These are phyloP conservation scores for Sicyos baderoa DNA, from an alignment of 306 rosid genomes.

Conservation along the genomic window DNA sequence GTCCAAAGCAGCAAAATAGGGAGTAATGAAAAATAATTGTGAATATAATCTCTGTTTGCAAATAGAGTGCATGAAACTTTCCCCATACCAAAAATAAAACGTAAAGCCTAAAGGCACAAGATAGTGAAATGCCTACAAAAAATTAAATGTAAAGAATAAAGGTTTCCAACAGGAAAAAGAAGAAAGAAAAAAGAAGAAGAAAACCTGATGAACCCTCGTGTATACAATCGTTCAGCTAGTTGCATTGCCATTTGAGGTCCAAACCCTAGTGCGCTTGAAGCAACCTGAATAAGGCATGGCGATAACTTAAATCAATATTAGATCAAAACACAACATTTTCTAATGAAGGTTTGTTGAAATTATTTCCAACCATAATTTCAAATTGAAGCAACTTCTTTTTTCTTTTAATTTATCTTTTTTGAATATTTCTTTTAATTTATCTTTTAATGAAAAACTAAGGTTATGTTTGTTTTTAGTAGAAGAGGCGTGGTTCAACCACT, in stretches of 20 bases:
- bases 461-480: too few relatives aligned
- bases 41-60: background rate
- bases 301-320: background rate
- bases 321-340: background rate
- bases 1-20: background rate
- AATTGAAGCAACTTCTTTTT: background rate
- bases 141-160: too few relatives aligned
- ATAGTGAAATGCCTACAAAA: too few relatives aligned
- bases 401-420: too few relatives aligned
- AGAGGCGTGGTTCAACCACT: too few relatives aligned
- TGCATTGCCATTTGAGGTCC: slow-evolving; percentile 98
- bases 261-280: slow-evolving; percentile 91
- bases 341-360: background rate
- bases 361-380: background rate
- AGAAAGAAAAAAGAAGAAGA: background rate
- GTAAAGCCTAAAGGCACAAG: too few relatives aligned
- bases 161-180: background rate
- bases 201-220: slow-evolving; percentile 92
- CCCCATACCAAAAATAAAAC: background rate
- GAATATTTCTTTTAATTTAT: too few relatives aligned
- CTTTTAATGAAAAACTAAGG: background rate
- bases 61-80: background rate
- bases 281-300: slow-evolving; percentile 46
- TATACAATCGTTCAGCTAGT: slow-evolving; percentile 86
- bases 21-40: background rate